Evolutionary conservation across 257 asterid genomes (phyloP), one percentile per base, ranked within the genome.

Genomic region (Plantago ovata): DNA sequence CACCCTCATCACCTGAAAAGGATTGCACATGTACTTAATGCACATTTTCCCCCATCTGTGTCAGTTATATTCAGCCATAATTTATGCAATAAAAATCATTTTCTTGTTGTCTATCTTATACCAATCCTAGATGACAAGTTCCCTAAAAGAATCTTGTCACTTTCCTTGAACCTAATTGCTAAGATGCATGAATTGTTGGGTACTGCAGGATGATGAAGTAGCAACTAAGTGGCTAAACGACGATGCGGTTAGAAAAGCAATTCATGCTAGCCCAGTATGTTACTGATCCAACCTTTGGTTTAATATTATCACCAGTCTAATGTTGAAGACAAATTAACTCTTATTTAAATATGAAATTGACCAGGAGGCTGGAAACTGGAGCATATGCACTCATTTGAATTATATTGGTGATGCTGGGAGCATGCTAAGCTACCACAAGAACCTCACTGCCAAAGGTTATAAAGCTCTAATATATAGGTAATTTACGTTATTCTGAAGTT

Each of bases 391-490:
- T 2, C 46, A 32, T 0, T 0, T 79, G 21, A 2, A 1, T 2
- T 83, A 74, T 41, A 5, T 14, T 0, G 77, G 70, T 49, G 69
- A 82, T 44, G 72, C 77, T 12, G 90, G 84, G 44, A 79, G 90
- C 75, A 79, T 82, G 86, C 55, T 83, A 42, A 55, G 33, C 23
- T 77, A 75, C 71, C 90, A 79, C 74, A 77, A 58, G 76, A 79
- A 77, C 54, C 72, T 83, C 10, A 65, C 74, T 1, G 53, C 72
- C 43, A 49, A 38, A 22, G 90, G 90, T 13, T 83, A 80, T 53
- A 70, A 68, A 49, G 83, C 75, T 33, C 68, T 83, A 59, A 79
- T 83, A 63, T 83, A 66, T 33, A 82, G 89, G 89, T 79, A 75
- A 38, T 18, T 45, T 3, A 18, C 20, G 36, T 22, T 50, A 20